These are phyloP conservation scores for Blastomyces percursus DNA, from an alignment of 2,329 filamentous ascomycete genomes.

Conservation along the genomic window DNA sequence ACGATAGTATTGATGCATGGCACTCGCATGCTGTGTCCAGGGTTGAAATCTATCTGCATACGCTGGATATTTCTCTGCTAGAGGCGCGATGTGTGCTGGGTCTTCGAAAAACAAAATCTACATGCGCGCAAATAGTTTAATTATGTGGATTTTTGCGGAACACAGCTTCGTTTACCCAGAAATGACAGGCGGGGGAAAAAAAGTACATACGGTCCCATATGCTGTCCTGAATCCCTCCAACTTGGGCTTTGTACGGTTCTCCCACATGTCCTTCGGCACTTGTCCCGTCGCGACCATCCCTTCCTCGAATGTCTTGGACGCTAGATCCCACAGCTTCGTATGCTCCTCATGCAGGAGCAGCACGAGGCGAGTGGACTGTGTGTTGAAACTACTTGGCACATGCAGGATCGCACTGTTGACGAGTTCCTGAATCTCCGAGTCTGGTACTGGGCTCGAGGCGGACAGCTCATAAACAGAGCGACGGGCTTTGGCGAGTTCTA, in stretches of 20 bases:
- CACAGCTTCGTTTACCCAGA: not conserved
- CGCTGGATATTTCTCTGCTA: slow-evolving; percentile 57
- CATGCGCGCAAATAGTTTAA: not conserved
- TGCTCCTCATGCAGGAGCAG: slow-evolving; percentile 74
- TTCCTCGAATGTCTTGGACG: slow-evolving; percentile 50
- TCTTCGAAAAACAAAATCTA: slow-evolving; percentile 77
- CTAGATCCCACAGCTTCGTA: slow-evolving; percentile 75
- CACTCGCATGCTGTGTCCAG: slow-evolving; percentile 67
- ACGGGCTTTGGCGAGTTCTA: slow-evolving; percentile 25
- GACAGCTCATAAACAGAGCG: slow-evolving; percentile 30
- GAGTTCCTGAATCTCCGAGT: slow-evolving; percentile 28
- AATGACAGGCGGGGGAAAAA: not conserved
- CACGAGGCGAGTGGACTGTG: slow-evolving; percentile 66
- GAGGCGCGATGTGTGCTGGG: slow-evolving; percentile 51
- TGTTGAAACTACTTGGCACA: slow-evolving; percentile 78
- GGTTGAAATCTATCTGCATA: slow-evolving; percentile 70
- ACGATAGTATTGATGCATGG: slow-evolving; percentile 66
- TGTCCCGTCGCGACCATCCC: slow-evolving; percentile 50
- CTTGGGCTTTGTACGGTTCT: slow-evolving; percentile 35
- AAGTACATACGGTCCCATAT: slow-evolving; percentile 58
- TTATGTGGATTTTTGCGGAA: not conserved
- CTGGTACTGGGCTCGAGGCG: slow-evolving; percentile 25
- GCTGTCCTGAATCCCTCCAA: slow-evolving; percentile 54
- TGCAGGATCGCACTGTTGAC: slow-evolving; percentile 47
- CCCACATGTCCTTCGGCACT: slow-evolving; percentile 44